Evolutionary conservation across 352 stramenopile species (phyloP), one percentile per base, ranked within the genome.

Genomic region (Peronosclerospora sorghi): DNA sequence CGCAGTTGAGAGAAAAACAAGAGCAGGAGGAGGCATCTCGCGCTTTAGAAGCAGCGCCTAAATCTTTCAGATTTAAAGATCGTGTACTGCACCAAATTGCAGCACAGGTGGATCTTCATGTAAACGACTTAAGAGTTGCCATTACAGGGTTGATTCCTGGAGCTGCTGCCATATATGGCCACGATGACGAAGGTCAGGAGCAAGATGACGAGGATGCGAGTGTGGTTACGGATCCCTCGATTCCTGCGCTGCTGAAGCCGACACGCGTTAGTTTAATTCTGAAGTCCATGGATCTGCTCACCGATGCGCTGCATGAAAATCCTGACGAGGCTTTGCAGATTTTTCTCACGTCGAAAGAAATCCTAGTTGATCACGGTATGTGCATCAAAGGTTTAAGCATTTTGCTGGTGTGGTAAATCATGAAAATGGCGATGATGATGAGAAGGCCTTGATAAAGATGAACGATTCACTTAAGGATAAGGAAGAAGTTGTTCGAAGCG

Each of bases 61-160:
- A 62, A 24, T 32, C 44, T 13, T 83, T 76, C 35, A 60, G 59
- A 8, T 81, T 80, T 27, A 79, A 81, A 21, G 71, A 83, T 41
- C 71, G 71, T 21, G 66, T 82, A 19, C 38, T 83, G 15, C 71
- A 83, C 45, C 52, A 71, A 28, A 56, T 82, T 14, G 59, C 73
- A n/a, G 65, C 68, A 4, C 71, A 83, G 41, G 56, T 82, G 32
- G 71, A 83, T 17, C 42, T 83, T 20, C 63, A 74, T 34, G 52
- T 80, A 32, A 70, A 40, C 8, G 43, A 73, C 15, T 48, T 78
- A 29, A 54, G 56, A 42, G 45, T 83, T 21, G 48, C 42, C 9
- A 59, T 73, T 24, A 75, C 55, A 17, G 63, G 50, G 5, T 28
- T 67, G 13, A 62, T 42, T 2, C 44, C 52, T 8, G 44, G 47